A percentile compares a stretch with the other conserved stretches of the same genome.
Conservation (phyloP, 2,329 filamentous ascomycete species). For the Sporothrix pseudoabietina region DNA sequence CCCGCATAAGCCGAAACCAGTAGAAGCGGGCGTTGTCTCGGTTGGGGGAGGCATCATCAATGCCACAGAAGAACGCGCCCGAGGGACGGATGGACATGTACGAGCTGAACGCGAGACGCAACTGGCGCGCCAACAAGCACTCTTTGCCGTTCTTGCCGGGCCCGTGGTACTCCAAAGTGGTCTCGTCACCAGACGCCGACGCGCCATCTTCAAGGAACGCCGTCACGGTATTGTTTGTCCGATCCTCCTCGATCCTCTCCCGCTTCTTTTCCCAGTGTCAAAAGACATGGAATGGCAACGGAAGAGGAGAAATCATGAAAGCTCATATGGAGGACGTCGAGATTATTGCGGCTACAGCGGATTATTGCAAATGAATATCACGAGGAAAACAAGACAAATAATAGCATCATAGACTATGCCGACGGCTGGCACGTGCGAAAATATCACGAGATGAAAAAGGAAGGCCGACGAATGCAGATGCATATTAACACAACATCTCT, state of each 20-base stretch:
- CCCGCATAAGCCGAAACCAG: slow-evolving; percentile 37
- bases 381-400: background rate
- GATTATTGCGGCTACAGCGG: background rate
- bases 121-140: slow-evolving; percentile 38
- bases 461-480: background rate
- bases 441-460: background rate
- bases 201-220: slow-evolving; percentile 50
- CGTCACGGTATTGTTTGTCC: slow-evolving; percentile 41
- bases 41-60: slow-evolving; percentile 36
- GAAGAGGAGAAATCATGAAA: background rate
- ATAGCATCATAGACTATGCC: background rate
- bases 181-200: slow-evolving; percentile 45
- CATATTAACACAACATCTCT: background rate
- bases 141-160: background rate
- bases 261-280: slow-evolving; percentile 44
- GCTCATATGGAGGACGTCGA: background rate
- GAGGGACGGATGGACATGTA: slow-evolving; percentile 36
- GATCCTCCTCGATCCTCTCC: slow-evolving; percentile 42
- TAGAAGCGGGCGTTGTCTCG: slow-evolving; percentile 39
- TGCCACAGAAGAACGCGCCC: slow-evolving; percentile 36
- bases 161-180: slow-evolving; percentile 37
- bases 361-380: no score
- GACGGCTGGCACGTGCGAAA: background rate
- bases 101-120: slow-evolving; percentile 41
- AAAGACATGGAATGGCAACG: background rate